Conservation (phyloP, 805 yeast species). For the Sugiyamaella marilandica region DNA sequence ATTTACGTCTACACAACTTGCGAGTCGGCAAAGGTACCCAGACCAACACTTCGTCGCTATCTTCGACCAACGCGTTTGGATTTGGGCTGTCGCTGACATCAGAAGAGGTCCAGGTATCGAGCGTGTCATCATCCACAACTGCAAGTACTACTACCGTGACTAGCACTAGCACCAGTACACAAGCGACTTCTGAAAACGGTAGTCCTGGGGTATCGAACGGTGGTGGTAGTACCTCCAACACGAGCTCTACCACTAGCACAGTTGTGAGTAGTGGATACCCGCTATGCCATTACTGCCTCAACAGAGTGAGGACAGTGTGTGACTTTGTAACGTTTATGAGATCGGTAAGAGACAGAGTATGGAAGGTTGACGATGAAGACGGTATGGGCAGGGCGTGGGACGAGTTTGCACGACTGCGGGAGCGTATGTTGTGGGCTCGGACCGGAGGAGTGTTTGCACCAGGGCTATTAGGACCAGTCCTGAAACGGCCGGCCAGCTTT, state of each 20-base stretch:
- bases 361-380: slow-evolving; percentile 49
- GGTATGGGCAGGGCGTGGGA: slow-evolving; percentile 52
- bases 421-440: slow-evolving; percentile 77
- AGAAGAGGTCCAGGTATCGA: neutral
- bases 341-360: slow-evolving; percentile 52
- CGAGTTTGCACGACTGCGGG: slow-evolving; percentile 58
- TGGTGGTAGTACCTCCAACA: neutral
- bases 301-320: slow-evolving; percentile 74
- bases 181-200: neutral
- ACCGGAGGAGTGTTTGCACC: slow-evolving; percentile 44
- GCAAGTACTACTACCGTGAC: neutral
- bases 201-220: slow-evolving; percentile 3
- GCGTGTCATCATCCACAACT: neutral
- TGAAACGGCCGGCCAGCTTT: slow-evolving; percentile 1
- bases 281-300: slow-evolving; percentile 75
- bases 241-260: neutral
- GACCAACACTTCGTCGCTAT: neutral
- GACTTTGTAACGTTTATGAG: slow-evolving; percentile 77
- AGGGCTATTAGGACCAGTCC: slow-evolving; percentile 4
- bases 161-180: neutral
- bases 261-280: slow-evolving; percentile 46
- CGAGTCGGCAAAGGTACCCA: slow-evolving; percentile 35
- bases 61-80: neutral
- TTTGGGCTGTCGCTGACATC: neutral
- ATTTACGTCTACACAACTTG: slow-evolving; percentile 70